Base-by-base conservation (phyloP, 1,284 basidiomycete species). In the Boletellus deceptivus region DNA sequence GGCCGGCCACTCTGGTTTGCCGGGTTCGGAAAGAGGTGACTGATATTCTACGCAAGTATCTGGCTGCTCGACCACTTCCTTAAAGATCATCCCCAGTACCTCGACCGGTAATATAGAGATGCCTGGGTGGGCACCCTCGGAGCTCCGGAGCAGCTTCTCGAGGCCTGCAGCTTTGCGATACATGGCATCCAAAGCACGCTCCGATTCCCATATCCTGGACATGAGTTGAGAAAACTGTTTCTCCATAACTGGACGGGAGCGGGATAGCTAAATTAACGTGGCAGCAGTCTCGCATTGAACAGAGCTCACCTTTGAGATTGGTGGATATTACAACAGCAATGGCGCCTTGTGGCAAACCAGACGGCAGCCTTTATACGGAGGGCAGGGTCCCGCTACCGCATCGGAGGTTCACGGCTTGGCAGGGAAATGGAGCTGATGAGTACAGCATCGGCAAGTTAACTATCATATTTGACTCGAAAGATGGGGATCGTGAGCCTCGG, bases 1-100 rank as follows among this genome's bases (percentile, higher is more conserved):
- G 16, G 31, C 17, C 14, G 52, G 34, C 49, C 53, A 55, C 39
- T 53, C 55, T 5, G 31, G 36, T 40, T 43, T 51, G 35, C 54
- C 20, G 36, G 33, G 37, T 34, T 52, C 47, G 29, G 37, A 34
- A 14, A 33, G 40, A 14, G 43, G 45, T 17, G 46, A 18, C 6
- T 29, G 48, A 36, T 49, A 47, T 16, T 43, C 51, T 20, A 11
- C 29, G 38, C 11, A 47, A 17, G 29, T 18, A 44, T 39, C 31
- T 9, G 59, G 40, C n/a, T 45, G 49, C n/a, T n/a, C 42, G 4
- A 52, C 43, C 14, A 43, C 57, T 43, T 66, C 54, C 25, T 53
- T 41, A 40, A 64, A 68, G 22, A 64, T 54, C 51, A 67, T 58
- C 18, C 53, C 64, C 33, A 64, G 43, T 45, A 68, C 25, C 34